Conservation (phyloP, 345 rosid species). For the Streptanthus diversifolius region DNA sequence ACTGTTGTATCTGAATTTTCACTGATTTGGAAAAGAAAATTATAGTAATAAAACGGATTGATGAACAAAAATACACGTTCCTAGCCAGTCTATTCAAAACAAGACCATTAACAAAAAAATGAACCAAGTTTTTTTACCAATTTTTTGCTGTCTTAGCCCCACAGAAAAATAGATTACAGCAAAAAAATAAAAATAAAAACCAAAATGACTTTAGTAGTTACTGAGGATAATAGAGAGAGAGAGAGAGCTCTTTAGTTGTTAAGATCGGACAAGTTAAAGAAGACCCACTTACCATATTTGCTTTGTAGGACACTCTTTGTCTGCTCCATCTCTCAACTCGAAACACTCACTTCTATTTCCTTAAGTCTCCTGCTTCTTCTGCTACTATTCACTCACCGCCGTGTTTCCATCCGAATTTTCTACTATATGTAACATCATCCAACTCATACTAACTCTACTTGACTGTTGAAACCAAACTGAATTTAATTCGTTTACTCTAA, state of each 20-base stretch:
- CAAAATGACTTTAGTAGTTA: slow-evolving; percentile 34
- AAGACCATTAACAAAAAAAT: not conserved
- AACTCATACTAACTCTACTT: not conserved
- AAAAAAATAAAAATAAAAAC: not conserved
- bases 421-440: not conserved
- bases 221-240: slow-evolving; percentile 31
- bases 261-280: slow-evolving; percentile 30
- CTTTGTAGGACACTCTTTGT: slow-evolving; percentile 33
- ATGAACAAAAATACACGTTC: not conserved
- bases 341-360: not conserved
- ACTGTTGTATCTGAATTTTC: not conserved
- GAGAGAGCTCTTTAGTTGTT: slow-evolving; percentile 40
- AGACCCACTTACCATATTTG: slow-evolving; percentile 29
- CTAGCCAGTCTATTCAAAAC: not conserved
- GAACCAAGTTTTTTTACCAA: not conserved
- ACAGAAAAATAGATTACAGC: not conserved
- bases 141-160: slow-evolving; percentile 5
- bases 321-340: not conserved
- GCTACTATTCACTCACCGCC: slow-evolving; percentile 17
- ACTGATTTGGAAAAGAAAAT: not conserved
- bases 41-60: not conserved
- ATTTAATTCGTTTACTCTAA: not conserved
- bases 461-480: not conserved
- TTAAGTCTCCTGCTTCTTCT: slow-evolving; percentile 13
- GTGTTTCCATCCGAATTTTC: not conserved